Evolutionary conservation across 2,329 filamentous ascomycete genomes (phyloP).

Genomic region (Fusarium scirpi): DNA sequence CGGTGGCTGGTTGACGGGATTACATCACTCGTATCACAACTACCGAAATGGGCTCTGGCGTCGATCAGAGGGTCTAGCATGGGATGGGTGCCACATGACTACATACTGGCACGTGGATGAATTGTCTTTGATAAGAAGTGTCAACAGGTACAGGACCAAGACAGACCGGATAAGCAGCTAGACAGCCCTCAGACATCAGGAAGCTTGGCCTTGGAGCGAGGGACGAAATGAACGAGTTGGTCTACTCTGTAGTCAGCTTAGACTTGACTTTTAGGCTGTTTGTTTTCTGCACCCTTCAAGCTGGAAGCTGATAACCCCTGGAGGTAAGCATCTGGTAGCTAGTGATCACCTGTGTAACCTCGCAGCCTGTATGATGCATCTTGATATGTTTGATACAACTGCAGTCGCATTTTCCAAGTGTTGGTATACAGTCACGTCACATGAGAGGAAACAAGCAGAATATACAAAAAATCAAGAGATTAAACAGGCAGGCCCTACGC

Average conservation of each 20-base stretch:
- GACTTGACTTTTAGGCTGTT: neutral
- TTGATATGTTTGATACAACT: neutral
- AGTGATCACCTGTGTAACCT: neutral
- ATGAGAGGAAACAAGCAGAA: neutral
- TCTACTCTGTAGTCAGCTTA: neutral
- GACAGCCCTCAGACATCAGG: neutral
- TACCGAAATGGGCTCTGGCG: slow-evolving; percentile 33
- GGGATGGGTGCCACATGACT: slow-evolving; percentile 39
- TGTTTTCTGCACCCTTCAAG: neutral
- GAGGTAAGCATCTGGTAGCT: neutral
- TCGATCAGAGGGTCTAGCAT: slow-evolving; percentile 34
- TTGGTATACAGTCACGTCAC: slow-evolving; percentile 7
- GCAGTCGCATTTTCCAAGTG: neutral
- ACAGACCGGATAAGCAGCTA: slow-evolving; percentile 7
- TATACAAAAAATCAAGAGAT: slow-evolving; percentile 48
- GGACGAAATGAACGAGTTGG: neutral
- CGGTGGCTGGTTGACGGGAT: slow-evolving; percentile 35
- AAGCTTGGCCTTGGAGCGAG: neutral
- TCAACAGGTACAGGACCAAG: neutral
- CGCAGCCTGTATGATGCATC: neutral
- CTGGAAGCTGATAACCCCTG: neutral
- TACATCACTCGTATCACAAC: slow-evolving; percentile 38
- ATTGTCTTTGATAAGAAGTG: slow-evolving; percentile 23
- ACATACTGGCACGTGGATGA: slow-evolving; percentile 32
- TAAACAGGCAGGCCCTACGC: slow-evolving; percentile 51